These are phyloP conservation scores for Rhynchospora pubera DNA, from an alignment of 176 grass and related monocot species.

Conservation along the genomic window DNA sequence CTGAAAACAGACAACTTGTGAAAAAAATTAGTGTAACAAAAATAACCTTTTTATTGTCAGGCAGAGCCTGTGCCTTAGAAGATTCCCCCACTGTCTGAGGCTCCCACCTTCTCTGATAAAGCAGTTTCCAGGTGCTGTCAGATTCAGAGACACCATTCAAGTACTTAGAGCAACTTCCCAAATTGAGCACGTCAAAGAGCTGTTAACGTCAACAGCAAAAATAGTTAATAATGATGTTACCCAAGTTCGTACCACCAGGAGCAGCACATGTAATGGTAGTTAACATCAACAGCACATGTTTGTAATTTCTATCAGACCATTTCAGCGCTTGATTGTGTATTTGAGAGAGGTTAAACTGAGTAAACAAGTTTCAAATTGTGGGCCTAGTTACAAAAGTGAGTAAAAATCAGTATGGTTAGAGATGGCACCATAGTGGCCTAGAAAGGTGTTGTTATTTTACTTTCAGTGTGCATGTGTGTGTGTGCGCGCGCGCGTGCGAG, in stretches of 20 bases:
- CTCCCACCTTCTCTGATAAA: background rate
- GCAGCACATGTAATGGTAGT: background rate
- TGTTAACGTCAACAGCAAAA: background rate
- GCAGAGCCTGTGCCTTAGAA: background rate
- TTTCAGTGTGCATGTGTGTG: background rate
- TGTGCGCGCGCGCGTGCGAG: background rate
- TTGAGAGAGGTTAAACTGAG: background rate
- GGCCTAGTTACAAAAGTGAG: too few relatives aligned
- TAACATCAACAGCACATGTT: too few relatives aligned
- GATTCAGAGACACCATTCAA: slow-evolving; percentile 2
- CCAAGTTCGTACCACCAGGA: background rate
- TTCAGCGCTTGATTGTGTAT: background rate
- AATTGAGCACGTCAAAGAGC: background rate
- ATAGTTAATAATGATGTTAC: background rate
- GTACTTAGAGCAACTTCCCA: slow-evolving; percentile 17
- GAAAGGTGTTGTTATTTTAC: background rate
- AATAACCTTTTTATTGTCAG: background rate
- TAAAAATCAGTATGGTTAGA: background rate
- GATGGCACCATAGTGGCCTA: background rate
- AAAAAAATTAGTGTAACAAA: background rate
- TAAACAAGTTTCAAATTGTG: background rate
- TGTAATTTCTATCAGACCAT: background rate
- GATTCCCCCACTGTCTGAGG: background rate
- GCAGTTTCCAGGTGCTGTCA: background rate
- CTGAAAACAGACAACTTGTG: background rate